Base-by-base conservation (phyloP, 805 yeast species). In the Starmerella tilneyi region DNA sequence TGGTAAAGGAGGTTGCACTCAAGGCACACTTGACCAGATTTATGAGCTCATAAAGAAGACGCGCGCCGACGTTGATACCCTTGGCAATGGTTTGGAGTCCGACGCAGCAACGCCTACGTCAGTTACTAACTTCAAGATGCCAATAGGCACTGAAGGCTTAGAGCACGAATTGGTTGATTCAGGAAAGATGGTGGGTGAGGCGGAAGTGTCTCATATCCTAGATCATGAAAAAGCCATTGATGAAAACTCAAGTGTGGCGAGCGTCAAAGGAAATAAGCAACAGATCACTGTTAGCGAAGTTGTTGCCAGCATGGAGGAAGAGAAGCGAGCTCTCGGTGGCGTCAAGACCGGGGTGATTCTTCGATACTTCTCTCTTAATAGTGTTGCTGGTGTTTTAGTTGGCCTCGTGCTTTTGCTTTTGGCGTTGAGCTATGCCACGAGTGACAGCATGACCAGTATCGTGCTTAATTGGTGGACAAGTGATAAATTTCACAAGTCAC, bases 401-500 rank as follows among this genome's bases (percentile, higher is more conserved):
- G 16, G 7, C 9, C 2, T 20, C 9, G 32, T 13, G 7, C 32
- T 28, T 6, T 13, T 42, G 13, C 4, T 34, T 4, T 22, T 31
- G 13, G 28, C 34, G 7, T 9, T 34, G 5, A 9, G n/a, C 9
- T 64, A 74, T 23, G 78, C 78, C 21, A 64, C 63, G 74, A 26
- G 71, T 75, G 28, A 47, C 36, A 39, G 44, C 45, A 34, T 58
- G 58, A 48, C 50, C 15, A 26, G 45, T 7, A 45, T 48, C 9
- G 46, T 78, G 57, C 68, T 84, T 46, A 78, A 92, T 0, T 84
- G 79, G 62, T 84, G 94, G 94, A 68, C 78, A 9, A 71, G 67
- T 17, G 49, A 38, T 19, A 20, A 15, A 6, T 82, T 79, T 57
- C 46, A 64, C 3, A 59, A 59, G 46, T 43, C 71, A 6, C 64